These are phyloP conservation scores for Uronychia binucleata DNA, from an alignment of 73 alveolate genomes.

Conservation along the genomic window DNA sequence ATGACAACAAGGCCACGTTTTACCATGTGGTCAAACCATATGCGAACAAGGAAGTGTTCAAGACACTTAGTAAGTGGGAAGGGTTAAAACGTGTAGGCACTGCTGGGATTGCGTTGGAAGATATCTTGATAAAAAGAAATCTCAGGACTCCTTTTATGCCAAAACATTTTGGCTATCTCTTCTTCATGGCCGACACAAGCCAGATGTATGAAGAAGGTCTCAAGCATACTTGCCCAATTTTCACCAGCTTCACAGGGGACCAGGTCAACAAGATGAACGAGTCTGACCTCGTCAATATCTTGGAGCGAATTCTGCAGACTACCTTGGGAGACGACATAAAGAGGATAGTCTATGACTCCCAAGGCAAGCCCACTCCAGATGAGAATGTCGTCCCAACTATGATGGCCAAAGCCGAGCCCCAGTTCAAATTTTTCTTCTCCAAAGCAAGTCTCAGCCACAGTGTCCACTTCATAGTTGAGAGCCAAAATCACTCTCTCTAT, in stretches of 20 bases:
- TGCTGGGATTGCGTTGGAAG: slow-evolving; percentile 12
- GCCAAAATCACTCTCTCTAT: slow-evolving; percentile 37
- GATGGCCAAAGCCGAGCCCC: background rate
- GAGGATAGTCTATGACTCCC: slow-evolving; percentile 10
- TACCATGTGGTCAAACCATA: background rate
- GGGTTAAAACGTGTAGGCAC: background rate
- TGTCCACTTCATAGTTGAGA: slow-evolving; percentile 40
- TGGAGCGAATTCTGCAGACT: slow-evolving; percentile 8
- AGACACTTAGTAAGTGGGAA: background rate
- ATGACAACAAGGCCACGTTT: background rate
- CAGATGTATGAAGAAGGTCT: slow-evolving; percentile 44
- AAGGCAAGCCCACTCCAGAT: slow-evolving; percentile 22
- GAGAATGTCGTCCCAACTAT: background rate
- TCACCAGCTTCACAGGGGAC: slow-evolving; percentile 29
- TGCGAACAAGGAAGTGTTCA: background rate
- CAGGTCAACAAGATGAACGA: background rate
- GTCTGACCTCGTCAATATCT: background rate
- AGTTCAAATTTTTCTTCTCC: slow-evolving; percentile 20
- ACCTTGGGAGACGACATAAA: slow-evolving; percentile 44
- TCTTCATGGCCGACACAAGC: slow-evolving; percentile 34
- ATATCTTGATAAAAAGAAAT: slow-evolving; percentile 3
- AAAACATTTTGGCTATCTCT: slow-evolving; percentile 31
- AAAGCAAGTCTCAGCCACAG: slow-evolving; percentile 1
- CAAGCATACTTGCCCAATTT: background rate
- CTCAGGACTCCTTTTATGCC: slow-evolving; percentile 35